Conservation (phyloP, 129 eudicot species). For the Flaveria brownii region DNA sequence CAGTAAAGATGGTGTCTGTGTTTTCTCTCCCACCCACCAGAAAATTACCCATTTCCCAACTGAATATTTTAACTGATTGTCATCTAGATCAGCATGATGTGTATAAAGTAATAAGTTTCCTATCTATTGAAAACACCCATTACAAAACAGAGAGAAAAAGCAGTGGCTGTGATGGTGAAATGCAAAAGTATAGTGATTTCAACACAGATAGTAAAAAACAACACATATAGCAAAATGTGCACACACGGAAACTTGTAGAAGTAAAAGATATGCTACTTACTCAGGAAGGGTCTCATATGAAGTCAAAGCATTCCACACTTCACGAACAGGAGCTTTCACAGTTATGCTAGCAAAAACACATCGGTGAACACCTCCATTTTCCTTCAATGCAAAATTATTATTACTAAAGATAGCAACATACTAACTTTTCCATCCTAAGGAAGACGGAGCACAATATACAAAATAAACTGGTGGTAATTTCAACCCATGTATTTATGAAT, state of each 20-base stretch:
- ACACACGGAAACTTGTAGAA: slow-evolving; percentile 12
- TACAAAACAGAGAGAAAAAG: not conserved
- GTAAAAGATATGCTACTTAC: slow-evolving; percentile 47
- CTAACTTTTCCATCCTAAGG: slow-evolving; percentile 9
- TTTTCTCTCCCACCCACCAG: slow-evolving; percentile 15
- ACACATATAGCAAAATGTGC: slow-evolving; percentile 7
- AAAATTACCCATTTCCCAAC: slow-evolving; percentile 13
- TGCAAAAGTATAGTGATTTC: slow-evolving; percentile 11
- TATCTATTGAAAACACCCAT: slow-evolving; percentile 19
- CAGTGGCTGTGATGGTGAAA: not conserved
- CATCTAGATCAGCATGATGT: slow-evolving; percentile 16
- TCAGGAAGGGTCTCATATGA: slow-evolving; percentile 96
- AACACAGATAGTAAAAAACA: not conserved
- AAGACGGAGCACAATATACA: slow-evolving; percentile 12
- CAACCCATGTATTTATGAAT: not conserved
- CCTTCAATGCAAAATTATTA: slow-evolving; percentile 54
- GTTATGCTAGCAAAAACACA: slow-evolving; percentile 96
- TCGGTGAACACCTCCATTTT: slow-evolving; percentile 97
- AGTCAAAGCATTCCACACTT: slow-evolving; percentile 92
- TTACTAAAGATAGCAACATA: slow-evolving; percentile 26
- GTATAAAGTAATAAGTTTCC: not conserved
- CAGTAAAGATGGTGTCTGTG: slow-evolving; percentile 2
- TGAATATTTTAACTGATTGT: slow-evolving; percentile 6
- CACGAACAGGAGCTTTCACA: slow-evolving; percentile 95
- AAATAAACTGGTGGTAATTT: not conserved